phyloP scores from a whole-genome alignment of 2,329 filamentous ascomycete genomes.

The Sclerotinia spermophila region DNA sequence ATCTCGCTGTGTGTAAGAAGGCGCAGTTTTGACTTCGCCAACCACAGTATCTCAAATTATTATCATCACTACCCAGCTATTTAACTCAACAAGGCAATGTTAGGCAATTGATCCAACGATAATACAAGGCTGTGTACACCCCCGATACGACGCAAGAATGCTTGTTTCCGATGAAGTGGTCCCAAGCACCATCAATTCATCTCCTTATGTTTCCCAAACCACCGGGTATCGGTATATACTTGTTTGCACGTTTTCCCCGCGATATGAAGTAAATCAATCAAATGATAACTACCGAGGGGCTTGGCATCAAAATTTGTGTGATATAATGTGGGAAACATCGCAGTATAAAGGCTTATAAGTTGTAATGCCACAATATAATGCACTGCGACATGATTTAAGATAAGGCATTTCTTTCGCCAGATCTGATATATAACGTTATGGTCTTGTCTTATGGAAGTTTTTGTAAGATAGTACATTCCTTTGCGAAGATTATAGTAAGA shows the following conservation, averaged over 20 bases:
- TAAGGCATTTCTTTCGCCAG: slow-evolving; percentile 3
- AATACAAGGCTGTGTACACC: background rate
- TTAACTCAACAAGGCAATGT: background rate
- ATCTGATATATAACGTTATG: background rate
- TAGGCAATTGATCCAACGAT: background rate
- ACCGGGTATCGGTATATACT: background rate
- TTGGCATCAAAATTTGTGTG: background rate
- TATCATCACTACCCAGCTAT: no score
- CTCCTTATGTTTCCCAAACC: background rate
- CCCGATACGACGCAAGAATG: background rate
- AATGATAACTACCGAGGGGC: background rate
- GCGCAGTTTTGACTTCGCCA: slow-evolving; percentile 11
- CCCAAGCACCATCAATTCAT: no score
- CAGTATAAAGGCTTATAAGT: background rate
- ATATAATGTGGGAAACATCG: background rate
- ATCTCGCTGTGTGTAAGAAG: background rate
- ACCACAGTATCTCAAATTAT: background rate
- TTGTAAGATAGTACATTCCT: background rate
- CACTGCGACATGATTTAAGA: background rate
- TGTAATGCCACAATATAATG: background rate
- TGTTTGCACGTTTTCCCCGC: slow-evolving; percentile 2
- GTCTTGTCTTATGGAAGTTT: background rate
- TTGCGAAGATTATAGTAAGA: background rate
- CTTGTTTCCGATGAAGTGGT: background rate
- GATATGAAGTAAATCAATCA: background rate